Evolutionary conservation across 2,329 filamentous ascomycete genomes (phyloP), one percentile per base, ranked within the genome.

Genomic region (Aureobasidium sp.): DNA sequence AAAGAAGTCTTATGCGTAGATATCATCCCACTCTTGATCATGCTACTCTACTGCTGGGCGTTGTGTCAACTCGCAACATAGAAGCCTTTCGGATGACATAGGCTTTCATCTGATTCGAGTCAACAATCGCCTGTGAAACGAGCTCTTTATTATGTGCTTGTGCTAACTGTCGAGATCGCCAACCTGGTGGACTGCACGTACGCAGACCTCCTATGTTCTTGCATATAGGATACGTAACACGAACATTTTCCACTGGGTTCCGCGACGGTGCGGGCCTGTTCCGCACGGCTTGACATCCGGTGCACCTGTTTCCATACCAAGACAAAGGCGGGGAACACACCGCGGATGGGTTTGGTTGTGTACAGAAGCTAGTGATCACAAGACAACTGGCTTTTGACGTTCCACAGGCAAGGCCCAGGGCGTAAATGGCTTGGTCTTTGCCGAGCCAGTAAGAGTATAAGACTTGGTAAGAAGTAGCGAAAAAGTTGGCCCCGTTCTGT

Each of bases 401-500:
- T 43, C n/a, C 38, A 23, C 51, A 31, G 33, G 43, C 17, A 42
- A 1, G 29, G 19, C 25, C 40, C 40, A 40, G 53, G 40, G 53
- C 27, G 17, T 23, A 8, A 25, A 11, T 9, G 23, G 40, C 53
- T 57, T 57, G 53, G 38, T 57, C 53, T 27, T 35, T 57, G 31
- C 38, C 31, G n/a, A 40, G 8, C 53, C 53, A 57, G 53, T 57
- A 25, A 37, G 19, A 57, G 40, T 37, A 57, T 57, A 57, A 57
- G 53, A 46, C 40, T 57, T 57, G 53, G 53, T 57, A 57, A 57
- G 53, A 55, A 43, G 51, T 3, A 33, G 37, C 37, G 23, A 10
- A 9, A 31, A 54, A 57, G 29, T 43, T 33, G 51, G 51, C n/a
- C 43, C 10, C 17, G 11, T 55, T 33, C 13, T 6, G 23, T 10